phyloP scores from a whole-genome alignment of 345 rosid species.

The Physaria fendleri region DNA sequence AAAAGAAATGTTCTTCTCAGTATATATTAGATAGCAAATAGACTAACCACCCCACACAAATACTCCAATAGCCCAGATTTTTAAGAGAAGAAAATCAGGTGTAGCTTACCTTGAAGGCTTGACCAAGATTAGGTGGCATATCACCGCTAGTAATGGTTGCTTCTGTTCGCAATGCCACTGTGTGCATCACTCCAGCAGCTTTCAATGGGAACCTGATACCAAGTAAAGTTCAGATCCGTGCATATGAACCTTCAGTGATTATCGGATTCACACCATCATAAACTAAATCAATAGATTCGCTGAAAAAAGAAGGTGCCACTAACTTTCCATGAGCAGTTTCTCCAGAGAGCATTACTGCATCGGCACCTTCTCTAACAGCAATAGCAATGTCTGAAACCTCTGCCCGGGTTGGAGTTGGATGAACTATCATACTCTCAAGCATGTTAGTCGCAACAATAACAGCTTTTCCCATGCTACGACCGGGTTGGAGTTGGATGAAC shows the following conservation, averaged over 20 bases:
- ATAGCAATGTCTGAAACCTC: constrained; percentile 99
- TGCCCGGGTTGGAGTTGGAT: constrained; percentile 96
- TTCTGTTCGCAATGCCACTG: constrained; percentile 87
- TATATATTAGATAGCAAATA: neutral
- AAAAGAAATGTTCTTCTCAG: constrained; percentile 12
- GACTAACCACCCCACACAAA: neutral
- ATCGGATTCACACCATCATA: no score
- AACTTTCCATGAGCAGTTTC: constrained; percentile 99
- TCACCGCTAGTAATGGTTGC: constrained; percentile 71
- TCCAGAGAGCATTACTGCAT: constrained; percentile 98
- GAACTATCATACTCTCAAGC: constrained; percentile 99
- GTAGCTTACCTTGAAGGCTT: constrained; percentile 41
- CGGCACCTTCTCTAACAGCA: constrained; percentile 98
- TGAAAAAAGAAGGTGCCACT: constrained; percentile 27
- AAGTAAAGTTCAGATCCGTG: constrained; percentile 12
- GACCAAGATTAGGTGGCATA: constrained; percentile 89
- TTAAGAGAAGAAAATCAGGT: neutral
- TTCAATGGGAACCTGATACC: constrained; percentile 73
- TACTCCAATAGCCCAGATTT: neutral
- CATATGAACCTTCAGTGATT: neutral
- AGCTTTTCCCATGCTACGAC: constrained; percentile 94
- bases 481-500: constrained; percentile 98
- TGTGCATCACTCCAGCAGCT: constrained; percentile 98
- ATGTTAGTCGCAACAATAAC: constrained; percentile 98
- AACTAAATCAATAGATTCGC: neutral